Conservation (phyloP, 805 yeast genomes). For the Candida taoyuanica region DNA sequence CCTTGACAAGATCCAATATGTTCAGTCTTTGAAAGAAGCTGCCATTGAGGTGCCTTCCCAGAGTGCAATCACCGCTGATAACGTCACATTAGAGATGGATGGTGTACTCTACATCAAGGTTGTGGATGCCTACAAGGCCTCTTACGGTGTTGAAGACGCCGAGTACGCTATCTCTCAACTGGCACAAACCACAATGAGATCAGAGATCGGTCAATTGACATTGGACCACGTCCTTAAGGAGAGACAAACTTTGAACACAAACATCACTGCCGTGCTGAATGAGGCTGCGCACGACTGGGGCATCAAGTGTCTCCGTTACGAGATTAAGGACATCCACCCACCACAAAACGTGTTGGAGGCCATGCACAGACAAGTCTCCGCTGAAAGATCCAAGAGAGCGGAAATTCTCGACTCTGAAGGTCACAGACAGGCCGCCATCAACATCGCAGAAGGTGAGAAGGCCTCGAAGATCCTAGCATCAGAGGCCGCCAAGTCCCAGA, state of each 20-base stretch:
- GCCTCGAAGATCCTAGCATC: conserved; percentile 68
- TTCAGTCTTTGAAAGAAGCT: conserved; percentile 74
- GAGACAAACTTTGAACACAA: conserved; percentile 64
- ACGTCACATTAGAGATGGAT: conserved; percentile 79
- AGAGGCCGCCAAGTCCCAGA: conserved; percentile 60
- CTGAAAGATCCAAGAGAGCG: conserved; percentile 83
- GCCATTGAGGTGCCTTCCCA: conserved; percentile 86
- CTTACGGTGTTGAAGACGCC: conserved; percentile 85
- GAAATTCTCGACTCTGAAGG: conserved; percentile 87
- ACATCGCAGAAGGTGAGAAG: conserved; percentile 80
- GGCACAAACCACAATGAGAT: conserved; percentile 88
- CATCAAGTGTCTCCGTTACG: conserved; percentile 75
- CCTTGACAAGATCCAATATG: conserved; percentile 72
- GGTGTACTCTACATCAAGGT: conserved; percentile 79
- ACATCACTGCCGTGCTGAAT: conserved; percentile 74
- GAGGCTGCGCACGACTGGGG: conserved; percentile 90
- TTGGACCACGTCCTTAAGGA: conserved; percentile 76
- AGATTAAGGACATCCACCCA: conserved; percentile 84
- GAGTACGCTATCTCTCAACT: conserved; percentile 80
- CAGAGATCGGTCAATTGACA: conserved; percentile 80
- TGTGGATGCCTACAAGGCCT: conserved; percentile 77
- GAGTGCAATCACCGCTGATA: conserved; percentile 81
- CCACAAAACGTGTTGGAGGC: conserved; percentile 82
- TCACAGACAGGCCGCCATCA: conserved; percentile 70
- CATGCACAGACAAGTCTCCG: conserved; percentile 87